Conservation (phyloP, 148 eudicot species). For the Cornus florida region DNA sequence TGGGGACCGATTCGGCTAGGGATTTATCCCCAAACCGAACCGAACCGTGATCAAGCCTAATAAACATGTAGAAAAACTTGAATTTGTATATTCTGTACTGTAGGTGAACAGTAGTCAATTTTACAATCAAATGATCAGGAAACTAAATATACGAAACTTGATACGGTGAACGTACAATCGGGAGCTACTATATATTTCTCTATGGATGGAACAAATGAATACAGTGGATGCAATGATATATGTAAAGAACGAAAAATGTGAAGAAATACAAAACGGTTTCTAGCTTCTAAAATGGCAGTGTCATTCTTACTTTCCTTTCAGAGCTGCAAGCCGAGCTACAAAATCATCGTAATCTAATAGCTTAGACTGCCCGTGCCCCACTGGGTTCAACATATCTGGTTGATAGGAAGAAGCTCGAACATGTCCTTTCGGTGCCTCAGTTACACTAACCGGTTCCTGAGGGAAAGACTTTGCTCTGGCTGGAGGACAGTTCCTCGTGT, state of each 20-base stretch:
- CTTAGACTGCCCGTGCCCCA: constrained; percentile 17
- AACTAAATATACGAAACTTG: neutral
- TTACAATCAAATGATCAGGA: neutral
- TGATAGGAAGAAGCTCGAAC: constrained; percentile 35
- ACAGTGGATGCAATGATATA: too few species aligned
- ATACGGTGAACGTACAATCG: neutral
- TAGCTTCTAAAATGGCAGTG: neutral
- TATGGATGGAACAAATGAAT: neutral
- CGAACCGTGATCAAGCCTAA: too few species aligned
- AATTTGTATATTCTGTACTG: too few species aligned
- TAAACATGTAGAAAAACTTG: too few species aligned
- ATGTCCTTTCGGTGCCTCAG: constrained; percentile 24
- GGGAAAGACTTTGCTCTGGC: constrained; percentile 22
- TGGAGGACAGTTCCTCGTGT: neutral
- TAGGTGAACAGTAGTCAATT: too few species aligned
- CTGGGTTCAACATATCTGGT: too few species aligned
- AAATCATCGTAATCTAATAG: constrained; percentile 1
- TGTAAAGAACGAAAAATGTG: neutral
- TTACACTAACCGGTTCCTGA: constrained; percentile 16
- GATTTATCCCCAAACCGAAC: too few species aligned
- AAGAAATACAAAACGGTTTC: neutral
- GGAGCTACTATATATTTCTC: neutral
- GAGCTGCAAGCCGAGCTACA: neutral
- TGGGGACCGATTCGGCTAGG: too few species aligned
- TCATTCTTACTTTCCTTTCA: neutral